Evolutionary conservation across 139 green algal genomes (phyloP), one percentile per base, ranked within the genome.

Genomic region (Chlamydomonas sphaeroides): DNA sequence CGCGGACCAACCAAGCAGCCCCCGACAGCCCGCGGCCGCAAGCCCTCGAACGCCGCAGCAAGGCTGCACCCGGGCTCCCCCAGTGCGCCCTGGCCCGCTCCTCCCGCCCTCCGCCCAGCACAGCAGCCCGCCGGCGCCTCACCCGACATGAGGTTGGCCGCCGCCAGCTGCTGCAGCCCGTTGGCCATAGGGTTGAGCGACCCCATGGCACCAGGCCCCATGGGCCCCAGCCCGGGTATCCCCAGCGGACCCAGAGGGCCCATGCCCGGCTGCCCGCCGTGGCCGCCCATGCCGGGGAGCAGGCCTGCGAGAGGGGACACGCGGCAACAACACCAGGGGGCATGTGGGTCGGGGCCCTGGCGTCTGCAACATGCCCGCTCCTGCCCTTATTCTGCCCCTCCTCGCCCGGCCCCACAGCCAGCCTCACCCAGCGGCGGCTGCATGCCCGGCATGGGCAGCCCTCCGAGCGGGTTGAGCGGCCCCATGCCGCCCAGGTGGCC

Each of bases 121-220:
- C n/a, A n/a, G n/a, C n/a, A n/a, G n/a, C n/a, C n/a, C n/a, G n/a
- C n/a, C n/a, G n/a, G n/a, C n/a, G 4, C 30, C 62, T 26, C 26
- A 72, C 75, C 75, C 26, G 72, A 62, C 75, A 82, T 82, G 32
- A 82, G 45, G n/a, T 80, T 80, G 2, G 72, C 72, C 4, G 72
- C 72, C 21, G 72, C 72, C 56, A 79, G 59, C 35, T 79, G 72
- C 72, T 68, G 56, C 72, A 79, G 33, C 26, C 72, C 57, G 26
- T 42, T 68, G 6, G 18, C 71, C 74, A 82, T 82, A 41, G 61
- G 61, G 75, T 82, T 82, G 35, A 84, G 35, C 23, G 48, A 35
- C n/a, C n/a, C n/a, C n/a, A n/a, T n/a, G n/a, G n/a, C n/a, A n/a
- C n/a, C n/a, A n/a, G n/a, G n/a, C n/a, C n/a, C n/a, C 21, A 76